Evolutionary conservation across 2,329 filamentous ascomycete species (phyloP).

Genomic region (Tolypocladium tundrense): DNA sequence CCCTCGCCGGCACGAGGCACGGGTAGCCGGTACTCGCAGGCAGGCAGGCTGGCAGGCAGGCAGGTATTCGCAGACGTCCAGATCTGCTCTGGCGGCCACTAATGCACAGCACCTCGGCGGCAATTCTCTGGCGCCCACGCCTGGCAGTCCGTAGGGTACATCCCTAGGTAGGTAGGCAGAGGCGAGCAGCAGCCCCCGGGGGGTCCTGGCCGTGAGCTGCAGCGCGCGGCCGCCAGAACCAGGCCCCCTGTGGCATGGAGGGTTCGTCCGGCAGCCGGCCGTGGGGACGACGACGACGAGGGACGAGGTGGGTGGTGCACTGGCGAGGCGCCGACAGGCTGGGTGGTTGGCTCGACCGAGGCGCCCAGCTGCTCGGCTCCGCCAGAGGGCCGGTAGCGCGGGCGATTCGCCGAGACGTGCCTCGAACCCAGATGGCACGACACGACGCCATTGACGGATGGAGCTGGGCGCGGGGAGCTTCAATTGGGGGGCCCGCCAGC

Average conservation of each 20-base stretch:
- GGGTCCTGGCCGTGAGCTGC: slow-evolving; percentile 4
- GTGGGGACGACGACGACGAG: background rate
- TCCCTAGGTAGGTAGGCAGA: background rate
- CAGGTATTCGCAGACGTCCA: slow-evolving; percentile 6
- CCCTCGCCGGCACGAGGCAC: too few relatives aligned
- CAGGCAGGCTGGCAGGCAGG: too few relatives aligned
- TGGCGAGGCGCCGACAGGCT: background rate
- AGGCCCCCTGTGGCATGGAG: background rate
- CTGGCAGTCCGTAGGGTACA: too few relatives aligned
- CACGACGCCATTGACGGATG: background rate
- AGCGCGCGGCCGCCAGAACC: background rate
- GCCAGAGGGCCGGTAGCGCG: background rate
- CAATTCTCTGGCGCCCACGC: background rate
- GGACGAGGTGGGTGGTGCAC: background rate
- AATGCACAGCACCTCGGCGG: slow-evolving; percentile 17
- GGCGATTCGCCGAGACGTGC: slow-evolving; percentile 2
- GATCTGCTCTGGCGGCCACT: slow-evolving; percentile 21
- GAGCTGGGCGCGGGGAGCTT: background rate
- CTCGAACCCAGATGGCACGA: background rate
- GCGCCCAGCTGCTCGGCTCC: background rate
- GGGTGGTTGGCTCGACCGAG: background rate
- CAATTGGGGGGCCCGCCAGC: background rate
- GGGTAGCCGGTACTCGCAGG: too few relatives aligned
- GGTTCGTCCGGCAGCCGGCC: slow-evolving; percentile 5
- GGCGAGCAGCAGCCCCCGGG: background rate